Evolutionary conservation across 331 rosid genomes (phyloP), one percentile per base, ranked within the genome.

Genomic region (Arachis monticola): DNA sequence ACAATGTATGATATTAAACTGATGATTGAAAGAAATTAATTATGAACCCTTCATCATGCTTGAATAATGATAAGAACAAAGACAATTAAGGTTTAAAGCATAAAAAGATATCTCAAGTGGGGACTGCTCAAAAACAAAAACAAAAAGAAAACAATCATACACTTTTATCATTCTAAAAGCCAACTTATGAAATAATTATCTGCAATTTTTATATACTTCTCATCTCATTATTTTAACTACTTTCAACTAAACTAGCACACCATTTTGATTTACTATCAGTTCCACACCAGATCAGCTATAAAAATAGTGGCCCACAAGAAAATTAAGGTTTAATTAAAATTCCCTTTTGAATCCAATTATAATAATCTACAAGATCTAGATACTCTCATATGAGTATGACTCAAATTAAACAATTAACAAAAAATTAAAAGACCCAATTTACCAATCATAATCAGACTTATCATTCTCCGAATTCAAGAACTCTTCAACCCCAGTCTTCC

Each of bases 361-460:
- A 35, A 4, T 35, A 44, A 5, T 44, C 64, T 57, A 76, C 69
- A 81, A 77, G 82, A 81, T 69, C 83, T 22, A 65, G 4, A 27
- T 58, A 50, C 60, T 51, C 3, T 35, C 32, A 42, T 1, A 31
- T 0, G 32, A 1, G 40, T 35, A 35, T 35, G 40, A 2, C 40
- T 42, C 46, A 77, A 69, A 63, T 55, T 59, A 68, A 12, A 52
- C 48, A 63, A 40, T 9, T 71, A 80, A 67, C 30, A 3, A 47
- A n/a, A 10, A 32, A 68, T 12, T 46, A 47, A 65, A 64, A 79
- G 70, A 40, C 66, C 10, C 79, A 80, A 68, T 35, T 81, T 86
- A 95, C 99, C 99, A 90, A 64, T 95, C 96, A 73, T 88, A 90
- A 69, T 92, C 99, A 75, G 99, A 90, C 80, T 92, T 95, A 45